A percentile compares a stretch with the other conserved stretches of the same genome.
These are phyloP conservation scores for Quambalaria eucalypti DNA, from an alignment of 1,284 basidiomycete genomes.

Conservation along the genomic window DNA sequence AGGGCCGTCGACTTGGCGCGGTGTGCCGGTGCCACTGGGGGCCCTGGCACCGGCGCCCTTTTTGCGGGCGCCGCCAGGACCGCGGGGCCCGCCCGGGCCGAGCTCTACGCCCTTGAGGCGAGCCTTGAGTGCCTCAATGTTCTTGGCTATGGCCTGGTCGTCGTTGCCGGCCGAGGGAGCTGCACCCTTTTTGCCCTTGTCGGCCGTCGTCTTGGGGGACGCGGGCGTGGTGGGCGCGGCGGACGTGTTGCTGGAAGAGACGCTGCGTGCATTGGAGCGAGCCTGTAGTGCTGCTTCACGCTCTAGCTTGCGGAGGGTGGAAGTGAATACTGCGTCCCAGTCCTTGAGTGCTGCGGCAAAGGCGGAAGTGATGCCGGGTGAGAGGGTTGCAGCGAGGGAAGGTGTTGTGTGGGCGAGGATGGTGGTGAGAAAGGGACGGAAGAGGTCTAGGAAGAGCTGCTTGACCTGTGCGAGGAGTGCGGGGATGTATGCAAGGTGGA, in stretches of 20 bases:
- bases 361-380: conserved; percentile 47
- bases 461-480: conserved; percentile 54
- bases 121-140: conserved; percentile 79
- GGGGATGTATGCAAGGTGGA: conserved; percentile 88
- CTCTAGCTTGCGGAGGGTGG: conserved; percentile 65
- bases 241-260: neutral
- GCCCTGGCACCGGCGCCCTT: conserved; percentile 45
- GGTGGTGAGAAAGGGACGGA: conserved; percentile 18
- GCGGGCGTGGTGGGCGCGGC: neutral
- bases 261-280: conserved; percentile 15
- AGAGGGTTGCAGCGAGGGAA: neutral
- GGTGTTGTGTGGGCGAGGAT: neutral
- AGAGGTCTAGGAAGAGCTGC: conserved; percentile 31
- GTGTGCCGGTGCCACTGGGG: conserved; percentile 52
- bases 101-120: conserved; percentile 54
- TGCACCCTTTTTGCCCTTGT: conserved; percentile 5
- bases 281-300: conserved; percentile 56
- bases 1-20: conserved; percentile 7
- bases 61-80: conserved; percentile 47
- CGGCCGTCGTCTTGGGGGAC: conserved; percentile 6
- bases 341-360: conserved; percentile 64
- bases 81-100: conserved; percentile 53
- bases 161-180: conserved; percentile 53
- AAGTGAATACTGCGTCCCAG: conserved; percentile 75
- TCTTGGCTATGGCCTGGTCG: conserved; percentile 80